These are phyloP conservation scores for Solanum hybrid DNA, from an alignment of 305 asterid genomes.

Conservation along the genomic window DNA sequence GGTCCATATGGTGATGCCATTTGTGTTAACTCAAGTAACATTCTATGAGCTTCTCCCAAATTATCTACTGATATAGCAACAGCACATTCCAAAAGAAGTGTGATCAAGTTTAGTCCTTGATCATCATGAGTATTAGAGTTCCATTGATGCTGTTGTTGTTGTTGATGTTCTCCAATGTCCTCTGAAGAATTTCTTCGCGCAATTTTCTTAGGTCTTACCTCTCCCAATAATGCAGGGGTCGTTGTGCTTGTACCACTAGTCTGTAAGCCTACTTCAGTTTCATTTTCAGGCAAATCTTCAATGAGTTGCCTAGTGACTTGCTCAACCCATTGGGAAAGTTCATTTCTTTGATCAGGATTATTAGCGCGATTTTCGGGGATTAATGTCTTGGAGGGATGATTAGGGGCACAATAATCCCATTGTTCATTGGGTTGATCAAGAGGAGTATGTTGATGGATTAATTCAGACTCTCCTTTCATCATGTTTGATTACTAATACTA, in stretches of 20 bases:
- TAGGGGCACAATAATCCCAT: conserved; percentile 15
- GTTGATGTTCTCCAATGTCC: conserved; percentile 9
- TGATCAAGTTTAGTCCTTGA: conserved; percentile 33
- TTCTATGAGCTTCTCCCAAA: conserved; percentile 52
- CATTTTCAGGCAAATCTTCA: conserved; percentile 42
- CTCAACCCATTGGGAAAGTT: conserved; percentile 71
- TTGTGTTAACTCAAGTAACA: conserved; percentile 60
- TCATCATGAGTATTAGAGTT: conserved; percentile 1
- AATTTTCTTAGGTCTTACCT: conserved; percentile 29
- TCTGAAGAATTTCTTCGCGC: conserved; percentile 19
- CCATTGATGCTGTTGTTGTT: conserved; percentile 3
- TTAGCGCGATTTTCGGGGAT: background rate
- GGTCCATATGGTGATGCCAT: conserved; percentile 46
- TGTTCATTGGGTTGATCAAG: conserved; percentile 30
- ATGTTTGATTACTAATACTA: conserved; percentile 3
- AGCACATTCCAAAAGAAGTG: conserved; percentile 54
- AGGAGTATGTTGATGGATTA: conserved; percentile 3
- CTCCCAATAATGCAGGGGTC: conserved; percentile 19
- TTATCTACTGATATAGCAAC: conserved; percentile 67
- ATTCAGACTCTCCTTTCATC: conserved; percentile 26
- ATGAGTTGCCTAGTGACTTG: conserved; percentile 48
- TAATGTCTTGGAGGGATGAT: conserved; percentile 4
- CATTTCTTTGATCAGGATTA: conserved; percentile 16
- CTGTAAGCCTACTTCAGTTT: conserved; percentile 3
- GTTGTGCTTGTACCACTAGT: background rate